phyloP scores from a whole-genome alignment of 352 stramenopile species.

The Phytophthora pinifolia region DNA sequence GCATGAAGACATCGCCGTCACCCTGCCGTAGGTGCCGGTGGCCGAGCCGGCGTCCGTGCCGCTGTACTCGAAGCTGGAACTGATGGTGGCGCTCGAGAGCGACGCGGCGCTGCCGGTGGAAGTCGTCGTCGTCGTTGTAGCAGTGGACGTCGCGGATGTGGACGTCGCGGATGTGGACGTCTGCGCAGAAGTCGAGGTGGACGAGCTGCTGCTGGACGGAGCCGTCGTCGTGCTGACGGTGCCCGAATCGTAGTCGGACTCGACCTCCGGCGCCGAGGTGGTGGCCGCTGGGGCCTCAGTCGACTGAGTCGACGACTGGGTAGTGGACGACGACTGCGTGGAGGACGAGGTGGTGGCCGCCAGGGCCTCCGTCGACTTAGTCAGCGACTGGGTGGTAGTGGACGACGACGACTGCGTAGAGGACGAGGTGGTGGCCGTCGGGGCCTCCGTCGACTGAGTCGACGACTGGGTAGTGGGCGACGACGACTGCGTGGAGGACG shows the following conservation, averaged over 20 bases:
- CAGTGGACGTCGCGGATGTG: slow-evolving; percentile 12
- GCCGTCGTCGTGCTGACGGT: slow-evolving; percentile 18
- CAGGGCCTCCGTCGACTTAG: not conserved
- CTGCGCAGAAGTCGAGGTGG: slow-evolving; percentile 12
- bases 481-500: not conserved
- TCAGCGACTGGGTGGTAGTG: slow-evolving; percentile 15
- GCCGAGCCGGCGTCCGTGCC: slow-evolving; percentile 34
- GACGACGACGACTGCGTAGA: slow-evolving; percentile 8
- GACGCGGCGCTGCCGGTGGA: slow-evolving; percentile 27
- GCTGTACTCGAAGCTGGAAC: slow-evolving; percentile 42
- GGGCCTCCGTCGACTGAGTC: not conserved
- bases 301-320: slow-evolving; percentile 15
- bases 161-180: slow-evolving; percentile 11
- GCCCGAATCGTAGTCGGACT: slow-evolving; percentile 30
- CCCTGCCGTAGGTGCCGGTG: slow-evolving; percentile 43
- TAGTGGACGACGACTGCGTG: slow-evolving; percentile 9
- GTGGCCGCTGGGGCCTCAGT: slow-evolving; percentile 11
- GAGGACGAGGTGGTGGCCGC: slow-evolving; percentile 7
- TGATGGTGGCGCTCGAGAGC: slow-evolving; percentile 36
- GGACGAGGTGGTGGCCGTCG: slow-evolving; percentile 9
- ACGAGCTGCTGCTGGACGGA: slow-evolving; percentile 9
- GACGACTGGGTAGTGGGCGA: slow-evolving; percentile 19
- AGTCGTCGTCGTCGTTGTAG: slow-evolving; percentile 15
- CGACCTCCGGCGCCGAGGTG: slow-evolving; percentile 15
- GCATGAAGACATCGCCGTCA: slow-evolving; percentile 38